These are phyloP conservation scores for Holtermannia corniformis DNA, from an alignment of 768 basidiomycete species.

Conservation along the genomic window DNA sequence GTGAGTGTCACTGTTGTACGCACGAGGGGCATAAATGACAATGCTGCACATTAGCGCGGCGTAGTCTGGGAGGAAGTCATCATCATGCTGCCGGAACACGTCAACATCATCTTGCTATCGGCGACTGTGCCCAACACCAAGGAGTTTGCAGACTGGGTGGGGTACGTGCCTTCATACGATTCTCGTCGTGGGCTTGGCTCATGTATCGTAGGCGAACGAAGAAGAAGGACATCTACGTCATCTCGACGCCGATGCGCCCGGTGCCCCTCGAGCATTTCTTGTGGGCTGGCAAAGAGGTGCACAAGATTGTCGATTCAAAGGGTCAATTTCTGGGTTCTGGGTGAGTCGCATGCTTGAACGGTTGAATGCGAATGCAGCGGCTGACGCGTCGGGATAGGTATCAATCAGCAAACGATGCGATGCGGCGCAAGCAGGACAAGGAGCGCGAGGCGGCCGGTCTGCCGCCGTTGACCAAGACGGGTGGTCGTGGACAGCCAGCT, in stretches of 20 bases:
- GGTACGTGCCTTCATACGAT: conserved; percentile 57
- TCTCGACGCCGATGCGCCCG: conserved; percentile 88
- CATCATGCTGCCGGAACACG: conserved; percentile 98
- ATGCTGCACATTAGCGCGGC: conserved; percentile 58
- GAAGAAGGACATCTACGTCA: conserved; percentile 98
- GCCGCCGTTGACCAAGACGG: conserved; percentile 70
- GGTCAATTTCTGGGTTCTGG: conserved; percentile 65
- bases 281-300: conserved; percentile 83
- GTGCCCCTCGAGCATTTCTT: conserved; percentile 95
- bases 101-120: conserved; percentile 91
- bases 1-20: conserved; percentile 44
- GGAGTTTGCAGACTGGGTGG: conserved; percentile 99
- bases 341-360: conserved; percentile 42
- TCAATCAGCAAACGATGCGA: conserved; percentile 77
- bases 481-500: conserved; percentile 60
- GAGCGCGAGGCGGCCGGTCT: conserved; percentile 92
- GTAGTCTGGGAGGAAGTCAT: conserved; percentile 99
- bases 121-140: conserved; percentile 97
- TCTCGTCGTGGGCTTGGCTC: conserved; percentile 2
- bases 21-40: neutral
- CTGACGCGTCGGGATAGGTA: conserved; percentile 49
- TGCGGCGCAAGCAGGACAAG: conserved; percentile 92
- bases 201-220: conserved; percentile 68
- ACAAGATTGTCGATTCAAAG: conserved; percentile 81
- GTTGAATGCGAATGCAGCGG: conserved; percentile 1